These are phyloP conservation scores for Medicago arabica DNA, from an alignment of 306 rosid species.

Conservation along the genomic window DNA sequence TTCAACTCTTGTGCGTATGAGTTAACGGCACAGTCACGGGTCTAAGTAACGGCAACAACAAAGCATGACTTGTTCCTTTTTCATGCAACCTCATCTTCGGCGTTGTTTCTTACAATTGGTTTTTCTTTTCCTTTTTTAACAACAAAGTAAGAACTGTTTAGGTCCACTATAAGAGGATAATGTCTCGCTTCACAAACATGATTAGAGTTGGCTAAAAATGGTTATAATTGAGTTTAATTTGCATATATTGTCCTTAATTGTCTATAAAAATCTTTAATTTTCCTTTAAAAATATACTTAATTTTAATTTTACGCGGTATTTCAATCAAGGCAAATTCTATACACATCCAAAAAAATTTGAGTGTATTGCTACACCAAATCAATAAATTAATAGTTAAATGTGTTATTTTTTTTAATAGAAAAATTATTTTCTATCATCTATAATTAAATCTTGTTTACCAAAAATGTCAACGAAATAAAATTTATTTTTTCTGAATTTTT, in stretches of 20 bases:
- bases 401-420: no score
- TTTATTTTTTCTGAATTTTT: no score
- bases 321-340: no score
- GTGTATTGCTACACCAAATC: no score
- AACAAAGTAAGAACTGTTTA: background rate
- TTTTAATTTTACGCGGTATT: background rate
- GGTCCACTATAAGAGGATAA: background rate
- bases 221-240: background rate
- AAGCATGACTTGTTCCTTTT: background rate
- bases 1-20: background rate
- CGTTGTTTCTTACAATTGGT: background rate
- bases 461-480: no score
- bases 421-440: no score
- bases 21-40: constrained; percentile 2
- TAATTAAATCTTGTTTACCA: no score
- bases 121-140: background rate
- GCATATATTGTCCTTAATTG: background rate
- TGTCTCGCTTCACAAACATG: background rate
- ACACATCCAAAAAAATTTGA: no score
- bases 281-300: no score
- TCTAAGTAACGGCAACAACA: background rate
- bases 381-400: no score
- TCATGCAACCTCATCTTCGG: background rate
- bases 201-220: background rate
- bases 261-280: background rate